phyloP scores from a whole-genome alignment of 208 protist species.

The Novymonas esmeraldas region DNA sequence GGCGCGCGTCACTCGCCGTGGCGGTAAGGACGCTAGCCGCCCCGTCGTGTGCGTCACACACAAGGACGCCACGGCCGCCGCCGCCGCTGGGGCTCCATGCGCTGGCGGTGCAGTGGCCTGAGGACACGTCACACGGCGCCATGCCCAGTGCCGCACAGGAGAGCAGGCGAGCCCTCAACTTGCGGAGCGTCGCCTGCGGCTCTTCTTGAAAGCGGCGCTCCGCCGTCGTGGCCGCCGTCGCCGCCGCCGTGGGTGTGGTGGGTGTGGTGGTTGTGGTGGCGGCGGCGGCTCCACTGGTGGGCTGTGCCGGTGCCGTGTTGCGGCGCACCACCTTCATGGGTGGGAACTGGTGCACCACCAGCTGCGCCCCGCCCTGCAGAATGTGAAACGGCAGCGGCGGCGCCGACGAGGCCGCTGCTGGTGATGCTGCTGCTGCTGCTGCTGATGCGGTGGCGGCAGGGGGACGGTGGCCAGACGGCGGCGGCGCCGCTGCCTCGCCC shows the following conservation, averaged over 20 bases:
- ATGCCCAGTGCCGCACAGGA: background rate
- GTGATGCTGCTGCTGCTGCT: too few species aligned
- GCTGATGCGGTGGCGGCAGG: background rate
- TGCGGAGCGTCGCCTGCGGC: conserved; percentile 50
- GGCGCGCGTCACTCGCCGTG: conserved; percentile 21
- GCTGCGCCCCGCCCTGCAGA: conserved; percentile 60
- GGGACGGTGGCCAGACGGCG: background rate
- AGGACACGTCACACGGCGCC: background rate
- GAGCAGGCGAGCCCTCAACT: conserved; percentile 13
- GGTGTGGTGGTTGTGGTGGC: background rate
- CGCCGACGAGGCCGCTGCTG: conserved; percentile 6
- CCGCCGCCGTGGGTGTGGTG: background rate
- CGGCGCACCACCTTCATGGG: conserved; percentile 67
- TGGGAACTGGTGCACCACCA: conserved; percentile 68
- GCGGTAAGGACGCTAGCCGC: background rate
- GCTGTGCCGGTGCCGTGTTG: conserved; percentile 7
- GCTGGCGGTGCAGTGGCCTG: background rate
- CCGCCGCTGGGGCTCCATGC: background rate
- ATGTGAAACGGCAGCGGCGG: conserved; percentile 57
- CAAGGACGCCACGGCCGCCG: background rate
- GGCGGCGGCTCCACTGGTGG: background rate
- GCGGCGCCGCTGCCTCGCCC: background rate
- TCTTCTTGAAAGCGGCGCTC: conserved; percentile 46
- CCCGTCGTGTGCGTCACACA: background rate
- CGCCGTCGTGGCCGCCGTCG: conserved; percentile 15